These are phyloP conservation scores for Aspergillus panamensis DNA, from an alignment of 495 filamentous ascomycete species.

Conservation along the genomic window DNA sequence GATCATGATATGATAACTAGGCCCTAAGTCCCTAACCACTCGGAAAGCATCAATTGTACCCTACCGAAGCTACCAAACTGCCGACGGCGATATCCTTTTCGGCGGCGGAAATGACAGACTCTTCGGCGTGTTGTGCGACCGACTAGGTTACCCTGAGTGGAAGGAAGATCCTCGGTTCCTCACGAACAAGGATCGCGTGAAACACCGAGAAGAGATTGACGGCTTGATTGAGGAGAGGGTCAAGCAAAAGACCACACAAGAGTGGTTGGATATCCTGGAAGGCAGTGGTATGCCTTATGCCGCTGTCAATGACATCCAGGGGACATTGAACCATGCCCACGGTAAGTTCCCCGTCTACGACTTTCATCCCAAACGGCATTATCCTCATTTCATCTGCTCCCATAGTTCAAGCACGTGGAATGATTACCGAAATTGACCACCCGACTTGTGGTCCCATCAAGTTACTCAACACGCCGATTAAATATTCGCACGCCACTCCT, in stretches of 20 bases:
- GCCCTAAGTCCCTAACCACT: constrained; percentile 14
- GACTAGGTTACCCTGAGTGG: constrained; percentile 75
- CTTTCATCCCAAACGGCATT: neutral
- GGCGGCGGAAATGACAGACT: constrained; percentile 93
- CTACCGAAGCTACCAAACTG: constrained; percentile 88
- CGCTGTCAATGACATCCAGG: constrained; percentile 87
- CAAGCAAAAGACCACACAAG: constrained; percentile 71
- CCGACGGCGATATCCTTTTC: constrained; percentile 85
- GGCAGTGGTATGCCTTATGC: constrained; percentile 93
- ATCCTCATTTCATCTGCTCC: constrained; percentile 9
- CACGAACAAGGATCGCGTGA: constrained; percentile 79
- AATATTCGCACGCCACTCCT: constrained; percentile 81
- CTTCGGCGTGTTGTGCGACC: constrained; percentile 81
- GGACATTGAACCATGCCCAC: constrained; percentile 79
- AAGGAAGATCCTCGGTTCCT: constrained; percentile 68
- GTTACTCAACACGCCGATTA: constrained; percentile 91
- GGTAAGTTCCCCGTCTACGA: constrained; percentile 37
- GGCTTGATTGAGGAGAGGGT: constrained; percentile 71
- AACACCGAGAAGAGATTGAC: constrained; percentile 73
- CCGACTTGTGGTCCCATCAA: constrained; percentile 78
- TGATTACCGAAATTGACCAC: constrained; percentile 88
- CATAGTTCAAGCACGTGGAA: constrained; percentile 71
- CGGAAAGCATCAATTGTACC: constrained; percentile 85
- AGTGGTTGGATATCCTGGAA: constrained; percentile 87
- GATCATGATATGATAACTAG: neutral